Conservation (phyloP, 441 rosid species). For the Breynia disticha region DNA sequence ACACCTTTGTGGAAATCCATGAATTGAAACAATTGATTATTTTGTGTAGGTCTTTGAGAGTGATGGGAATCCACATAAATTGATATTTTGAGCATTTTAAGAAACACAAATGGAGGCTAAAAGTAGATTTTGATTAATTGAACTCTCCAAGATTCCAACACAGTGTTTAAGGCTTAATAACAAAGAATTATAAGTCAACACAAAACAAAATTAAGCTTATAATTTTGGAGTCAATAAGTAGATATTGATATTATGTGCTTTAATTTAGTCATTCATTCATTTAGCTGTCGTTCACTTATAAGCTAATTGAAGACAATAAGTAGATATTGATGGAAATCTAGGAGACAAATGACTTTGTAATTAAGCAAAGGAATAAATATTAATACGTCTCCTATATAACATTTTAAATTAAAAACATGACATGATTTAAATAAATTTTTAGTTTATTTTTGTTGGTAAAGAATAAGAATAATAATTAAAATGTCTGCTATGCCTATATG, state of each 20-base stretch:
- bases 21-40: neutral
- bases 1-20: conserved; percentile 6
- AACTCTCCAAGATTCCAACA: conserved; percentile 19
- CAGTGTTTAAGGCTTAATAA: conserved; percentile 12
- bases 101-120: neutral
- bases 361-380: neutral
- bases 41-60: conserved; percentile 4
- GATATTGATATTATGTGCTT: no score
- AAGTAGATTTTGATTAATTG: conserved; percentile 15
- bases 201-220: neutral
- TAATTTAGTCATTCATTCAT: no score
- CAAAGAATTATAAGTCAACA: conserved; percentile 13
- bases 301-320: neutral
- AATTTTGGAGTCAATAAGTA: neutral
- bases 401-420: no score
- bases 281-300: no score
- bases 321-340: conserved; percentile 17
- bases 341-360: conserved; percentile 14
- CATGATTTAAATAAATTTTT: no score
- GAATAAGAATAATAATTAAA: no score
- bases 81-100: neutral
- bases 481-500: no score
- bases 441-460: no score
- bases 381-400: no score
- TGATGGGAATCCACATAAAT: conserved; percentile 1